Percentiles rank a stretch among this genome's conserved stretches.
Evolutionary conservation across 2,329 filamentous ascomycete species (phyloP).

Genomic region (Exophiala phaeomuriformis): DNA sequence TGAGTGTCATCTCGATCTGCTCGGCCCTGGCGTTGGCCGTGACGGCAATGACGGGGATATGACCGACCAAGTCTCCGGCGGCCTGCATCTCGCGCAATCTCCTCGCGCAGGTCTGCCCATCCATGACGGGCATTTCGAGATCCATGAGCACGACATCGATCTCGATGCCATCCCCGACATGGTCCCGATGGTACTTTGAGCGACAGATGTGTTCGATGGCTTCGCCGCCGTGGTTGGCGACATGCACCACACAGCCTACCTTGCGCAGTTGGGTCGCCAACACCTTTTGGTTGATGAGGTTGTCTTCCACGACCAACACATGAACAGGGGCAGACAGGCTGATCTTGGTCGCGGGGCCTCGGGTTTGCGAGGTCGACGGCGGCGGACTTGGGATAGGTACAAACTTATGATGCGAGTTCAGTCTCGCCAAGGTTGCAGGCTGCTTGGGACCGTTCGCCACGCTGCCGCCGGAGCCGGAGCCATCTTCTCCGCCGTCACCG

Average conservation of each 20-base stretch:
- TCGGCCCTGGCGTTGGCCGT: constrained; percentile 71
- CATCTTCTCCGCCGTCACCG: constrained; percentile 6
- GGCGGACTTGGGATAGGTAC: background rate
- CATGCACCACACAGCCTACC: constrained; percentile 32
- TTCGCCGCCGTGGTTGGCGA: constrained; percentile 37
- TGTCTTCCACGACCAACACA: constrained; percentile 41
- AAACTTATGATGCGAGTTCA: constrained; percentile 1
- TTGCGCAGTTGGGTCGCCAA: constrained; percentile 34
- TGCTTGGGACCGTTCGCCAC: constrained; percentile 14
- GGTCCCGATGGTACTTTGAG: constrained; percentile 58
- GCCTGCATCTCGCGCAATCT: constrained; percentile 62
- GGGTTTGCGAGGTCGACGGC: background rate
- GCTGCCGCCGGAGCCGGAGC: too few relatives aligned
- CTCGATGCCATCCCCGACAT: constrained; percentile 10
- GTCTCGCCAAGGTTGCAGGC: background rate
- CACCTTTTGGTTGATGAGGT: constrained; percentile 39
- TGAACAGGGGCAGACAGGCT: constrained; percentile 4
- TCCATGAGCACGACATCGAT: constrained; percentile 70
- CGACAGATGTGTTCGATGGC: constrained; percentile 53
- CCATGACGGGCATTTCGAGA: constrained; percentile 77
- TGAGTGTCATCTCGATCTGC: constrained; percentile 63
- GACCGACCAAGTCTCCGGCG: constrained; percentile 37
- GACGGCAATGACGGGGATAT: constrained; percentile 33
- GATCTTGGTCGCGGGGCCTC: background rate
- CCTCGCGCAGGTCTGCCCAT: constrained; percentile 65